phyloP scores from a whole-genome alignment of 1,284 basidiomycete species.

The Rhodotorula sp. region DNA sequence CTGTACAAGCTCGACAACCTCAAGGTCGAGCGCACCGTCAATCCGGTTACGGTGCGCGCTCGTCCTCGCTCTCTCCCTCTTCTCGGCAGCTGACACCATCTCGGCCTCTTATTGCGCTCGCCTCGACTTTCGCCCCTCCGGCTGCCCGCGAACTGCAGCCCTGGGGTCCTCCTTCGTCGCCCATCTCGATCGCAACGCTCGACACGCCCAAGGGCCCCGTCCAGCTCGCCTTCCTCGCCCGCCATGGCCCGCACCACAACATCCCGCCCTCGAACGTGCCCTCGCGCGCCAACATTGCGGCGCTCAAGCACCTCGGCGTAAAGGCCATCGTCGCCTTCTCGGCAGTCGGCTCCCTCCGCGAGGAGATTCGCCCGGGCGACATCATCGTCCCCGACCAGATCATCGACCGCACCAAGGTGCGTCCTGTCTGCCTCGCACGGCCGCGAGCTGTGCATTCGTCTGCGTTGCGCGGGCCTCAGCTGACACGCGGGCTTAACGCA shows the following conservation, averaged over 20 bases:
- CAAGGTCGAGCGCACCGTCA: conserved; percentile 69
- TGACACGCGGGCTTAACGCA: not conserved
- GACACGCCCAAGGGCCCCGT: conserved; percentile 62
- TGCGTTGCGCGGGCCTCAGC: not conserved
- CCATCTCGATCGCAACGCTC: conserved; percentile 81
- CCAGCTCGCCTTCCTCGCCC: conserved; percentile 84
- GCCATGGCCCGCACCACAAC: conserved; percentile 79
- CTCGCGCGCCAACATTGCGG: conserved; percentile 88
- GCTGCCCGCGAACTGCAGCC: conserved; percentile 62
- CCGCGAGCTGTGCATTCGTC: not conserved
- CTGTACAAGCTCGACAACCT: conserved; percentile 87
- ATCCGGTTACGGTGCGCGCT: conserved; percentile 52
- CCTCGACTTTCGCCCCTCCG: not conserved
- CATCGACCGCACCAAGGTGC: conserved; percentile 84
- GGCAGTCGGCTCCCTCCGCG: conserved; percentile 92
- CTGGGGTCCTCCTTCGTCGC: conserved; percentile 90
- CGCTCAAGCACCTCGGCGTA: conserved; percentile 88
- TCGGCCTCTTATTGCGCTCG: not conserved
- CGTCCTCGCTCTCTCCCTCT: conserved; percentile 53
- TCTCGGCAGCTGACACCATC: too few species aligned
- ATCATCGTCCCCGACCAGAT: conserved; percentile 89
- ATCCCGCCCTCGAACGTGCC: conserved; percentile 75
- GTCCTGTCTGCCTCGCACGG: not conserved
- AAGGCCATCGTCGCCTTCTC: conserved; percentile 89
- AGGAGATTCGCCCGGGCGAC: conserved; percentile 76